These are phyloP conservation scores for Fraxinus albicans DNA, from an alignment of 305 asterid genomes.

Conservation along the genomic window DNA sequence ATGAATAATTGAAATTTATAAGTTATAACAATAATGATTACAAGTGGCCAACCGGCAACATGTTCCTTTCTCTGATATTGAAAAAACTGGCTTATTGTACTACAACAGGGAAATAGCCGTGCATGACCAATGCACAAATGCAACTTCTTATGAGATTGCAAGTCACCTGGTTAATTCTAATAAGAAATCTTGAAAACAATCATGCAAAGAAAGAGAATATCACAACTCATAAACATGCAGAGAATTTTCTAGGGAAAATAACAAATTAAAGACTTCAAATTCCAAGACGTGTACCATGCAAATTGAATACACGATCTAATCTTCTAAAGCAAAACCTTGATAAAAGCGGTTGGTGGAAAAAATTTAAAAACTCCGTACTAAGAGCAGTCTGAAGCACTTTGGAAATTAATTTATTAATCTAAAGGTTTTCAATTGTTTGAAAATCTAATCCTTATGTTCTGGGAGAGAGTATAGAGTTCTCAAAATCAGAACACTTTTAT, in stretches of 20 bases:
- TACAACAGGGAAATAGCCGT: neutral
- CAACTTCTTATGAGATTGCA: neutral
- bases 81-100: neutral
- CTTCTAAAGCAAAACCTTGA: neutral
- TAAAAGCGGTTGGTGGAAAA: neutral
- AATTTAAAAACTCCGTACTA: neutral
- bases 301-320: neutral
- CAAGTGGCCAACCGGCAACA: neutral
- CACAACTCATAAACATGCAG: neutral
- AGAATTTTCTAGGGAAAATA: neutral
- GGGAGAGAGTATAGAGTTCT: neutral
- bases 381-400: neutral
- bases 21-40: neutral
- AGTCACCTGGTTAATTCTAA: neutral
- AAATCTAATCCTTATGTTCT: neutral
- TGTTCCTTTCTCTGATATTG: neutral
- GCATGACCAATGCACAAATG: neutral
- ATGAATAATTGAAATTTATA: neutral
- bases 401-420: neutral
- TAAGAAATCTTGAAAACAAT: neutral
- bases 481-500: neutral
- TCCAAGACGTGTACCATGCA: neutral
- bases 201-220: neutral
- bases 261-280: neutral
- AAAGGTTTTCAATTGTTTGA: neutral